phyloP scores from a whole-genome alignment of 176 grass and related monocot species.

The Oryza glaberrima region DNA sequence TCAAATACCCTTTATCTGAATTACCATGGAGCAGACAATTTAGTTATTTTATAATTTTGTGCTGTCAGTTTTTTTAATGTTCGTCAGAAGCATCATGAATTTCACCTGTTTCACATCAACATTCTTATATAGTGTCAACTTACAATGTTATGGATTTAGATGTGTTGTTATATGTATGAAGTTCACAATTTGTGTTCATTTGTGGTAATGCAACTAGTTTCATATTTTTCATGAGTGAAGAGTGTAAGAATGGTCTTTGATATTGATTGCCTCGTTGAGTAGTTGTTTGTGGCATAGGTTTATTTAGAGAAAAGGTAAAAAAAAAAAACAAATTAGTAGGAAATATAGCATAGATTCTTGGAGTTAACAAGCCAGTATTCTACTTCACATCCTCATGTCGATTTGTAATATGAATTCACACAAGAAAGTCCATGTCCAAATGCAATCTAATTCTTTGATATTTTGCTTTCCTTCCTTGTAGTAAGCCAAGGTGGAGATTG shows the following conservation, averaged over 20 bases:
- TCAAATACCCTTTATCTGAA: background rate
- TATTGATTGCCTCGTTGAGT: background rate
- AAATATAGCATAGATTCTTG: constrained; percentile 14
- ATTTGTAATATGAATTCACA: background rate
- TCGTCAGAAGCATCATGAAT: background rate
- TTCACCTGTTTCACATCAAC: background rate
- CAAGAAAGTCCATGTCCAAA: background rate
- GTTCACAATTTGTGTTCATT: background rate
- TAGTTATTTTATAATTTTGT: background rate
- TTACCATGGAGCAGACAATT: background rate
- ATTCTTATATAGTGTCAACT: background rate
- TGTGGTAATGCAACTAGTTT: background rate
- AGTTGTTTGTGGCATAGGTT: background rate
- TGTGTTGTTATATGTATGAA: constrained; percentile 8
- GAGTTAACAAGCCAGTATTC: background rate
- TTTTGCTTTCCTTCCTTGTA: constrained; percentile 46
- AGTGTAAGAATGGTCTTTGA: background rate
- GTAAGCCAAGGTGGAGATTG: constrained; percentile 83
- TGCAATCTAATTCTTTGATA: background rate
- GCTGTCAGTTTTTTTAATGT: background rate
- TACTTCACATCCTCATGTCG: background rate
- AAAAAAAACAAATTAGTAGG: background rate
- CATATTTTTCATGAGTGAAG: background rate
- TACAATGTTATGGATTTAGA: constrained; percentile 1
- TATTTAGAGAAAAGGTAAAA: background rate